Base-by-base conservation (phyloP, 2,329 filamentous ascomycete genomes). In the Domatiomyces globalis region DNA sequence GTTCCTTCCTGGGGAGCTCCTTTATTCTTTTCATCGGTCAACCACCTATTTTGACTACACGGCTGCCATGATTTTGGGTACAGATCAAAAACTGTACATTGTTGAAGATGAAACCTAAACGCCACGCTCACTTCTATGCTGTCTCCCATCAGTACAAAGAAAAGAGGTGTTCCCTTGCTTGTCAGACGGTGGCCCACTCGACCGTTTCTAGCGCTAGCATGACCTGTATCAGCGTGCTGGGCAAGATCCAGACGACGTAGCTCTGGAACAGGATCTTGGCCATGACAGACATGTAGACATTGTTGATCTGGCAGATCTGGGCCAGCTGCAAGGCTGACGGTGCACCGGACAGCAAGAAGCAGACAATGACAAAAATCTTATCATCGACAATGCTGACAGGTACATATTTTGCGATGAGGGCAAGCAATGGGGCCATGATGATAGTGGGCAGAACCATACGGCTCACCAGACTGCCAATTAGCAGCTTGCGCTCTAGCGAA, bases 251-350 rank as follows among this genome's bases (percentile, higher is more conserved):
- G 57, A 95, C 83, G 54, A 98, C 87, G 65, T 94, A 94, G 70
- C 90, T 95, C 73, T 95, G 90, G 73, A 96, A 95, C 48, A 96
- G 71, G 51, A 98, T 77, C 66, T 81, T 85, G 56, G 86, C 85
- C 89, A 98, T 96, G 47, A 92, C 87, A 17, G 84, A 81, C 73
- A 96, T 90, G 67, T 87, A 98, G 8, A 98, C 92, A 56, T 84
- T 84, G 69, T 98, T 98, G 71, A 96, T 85, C 75, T 96, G 92
- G 71, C 92, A 98, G 55, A 98, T 98, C 71, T 98, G 92, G 5
- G 92, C 90, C 63, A 98, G 73, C 70, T 98, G 92, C 57, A 98
- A 74, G 22, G 92, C 92, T 56, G 85, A 94, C 5, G 92, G 92
- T 2, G 92, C 92, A 36, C 92, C 92, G 0, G 87, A 90, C 59